Evolutionary conservation across 2,329 filamentous ascomycete genomes (phyloP).

Genomic region (Albophoma yamanashiensis): DNA sequence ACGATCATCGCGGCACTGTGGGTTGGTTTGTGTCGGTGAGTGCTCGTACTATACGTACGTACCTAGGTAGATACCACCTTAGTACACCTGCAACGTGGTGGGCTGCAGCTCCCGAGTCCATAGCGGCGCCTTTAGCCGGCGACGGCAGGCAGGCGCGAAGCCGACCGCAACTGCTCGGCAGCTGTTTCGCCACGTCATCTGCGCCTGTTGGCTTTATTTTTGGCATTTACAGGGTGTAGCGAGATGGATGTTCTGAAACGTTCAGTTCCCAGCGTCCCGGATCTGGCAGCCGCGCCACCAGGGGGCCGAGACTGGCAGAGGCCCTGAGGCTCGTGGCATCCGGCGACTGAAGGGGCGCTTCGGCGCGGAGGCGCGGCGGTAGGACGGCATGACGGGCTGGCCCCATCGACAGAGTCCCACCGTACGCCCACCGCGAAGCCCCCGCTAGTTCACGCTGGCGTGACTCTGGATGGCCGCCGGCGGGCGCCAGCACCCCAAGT

Average conservation of each 20-base stretch:
- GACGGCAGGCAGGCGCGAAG: too few species aligned
- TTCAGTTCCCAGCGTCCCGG: not conserved
- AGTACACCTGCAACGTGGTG: not conserved
- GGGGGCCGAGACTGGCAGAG: not conserved
- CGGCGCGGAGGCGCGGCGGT: not conserved
- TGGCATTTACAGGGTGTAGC: not conserved
- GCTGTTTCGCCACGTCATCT: not conserved
- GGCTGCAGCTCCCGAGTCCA: not conserved
- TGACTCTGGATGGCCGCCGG: not conserved
- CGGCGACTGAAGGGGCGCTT: not conserved
- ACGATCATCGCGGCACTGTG: not conserved
- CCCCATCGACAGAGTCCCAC: not conserved
- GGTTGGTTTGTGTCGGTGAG: not conserved
- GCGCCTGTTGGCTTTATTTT: not conserved
- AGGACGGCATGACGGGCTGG: not conserved
- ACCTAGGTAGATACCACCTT: too few species aligned
- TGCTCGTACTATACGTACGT: too few species aligned
- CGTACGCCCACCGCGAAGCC: not conserved
- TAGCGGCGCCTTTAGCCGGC: not conserved
- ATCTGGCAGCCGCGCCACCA: not conserved
- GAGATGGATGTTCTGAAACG: not conserved
- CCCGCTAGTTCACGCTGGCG: not conserved
- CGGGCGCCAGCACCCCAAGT: not conserved
- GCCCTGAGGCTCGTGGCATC: not conserved
- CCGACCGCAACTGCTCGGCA: not conserved